Evolutionary conservation across 140 eudicot genomes (phyloP).

Genomic region (Senecio squalidus): DNA sequence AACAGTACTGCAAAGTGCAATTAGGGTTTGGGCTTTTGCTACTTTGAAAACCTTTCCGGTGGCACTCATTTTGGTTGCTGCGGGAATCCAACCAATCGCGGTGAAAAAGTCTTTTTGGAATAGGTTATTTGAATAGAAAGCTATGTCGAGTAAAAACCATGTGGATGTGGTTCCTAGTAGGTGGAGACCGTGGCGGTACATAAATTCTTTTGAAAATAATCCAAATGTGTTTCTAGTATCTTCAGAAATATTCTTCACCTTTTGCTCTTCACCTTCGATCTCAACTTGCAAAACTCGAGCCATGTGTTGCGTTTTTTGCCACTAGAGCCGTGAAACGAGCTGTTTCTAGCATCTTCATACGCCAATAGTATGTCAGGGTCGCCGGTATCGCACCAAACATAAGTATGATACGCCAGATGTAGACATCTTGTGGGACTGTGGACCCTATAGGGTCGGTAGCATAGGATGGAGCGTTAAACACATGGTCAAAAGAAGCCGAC

Average conservation of each 20-base stretch:
- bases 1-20: slow-evolving; percentile 63
- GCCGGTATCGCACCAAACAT: slow-evolving; percentile 83
- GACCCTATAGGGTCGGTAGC: slow-evolving; percentile 27
- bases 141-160: slow-evolving; percentile 75
- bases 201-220: slow-evolving; percentile 39
- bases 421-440: slow-evolving; percentile 46
- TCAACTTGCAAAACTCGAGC: slow-evolving; percentile 56
- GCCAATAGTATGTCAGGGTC: slow-evolving; percentile 61
- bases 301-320: slow-evolving; percentile 73
- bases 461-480: slow-evolving; percentile 34
- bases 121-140: slow-evolving; percentile 65
- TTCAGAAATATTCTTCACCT: slow-evolving; percentile 21
- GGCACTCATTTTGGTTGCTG: slow-evolving; percentile 54
- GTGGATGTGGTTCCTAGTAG: slow-evolving; percentile 57
- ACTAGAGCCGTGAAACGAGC: slow-evolving; percentile 83
- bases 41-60: slow-evolving; percentile 47
- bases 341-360: slow-evolving; percentile 86
- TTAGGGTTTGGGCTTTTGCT: slow-evolving; percentile 61
- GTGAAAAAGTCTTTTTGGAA: slow-evolving; percentile 65
- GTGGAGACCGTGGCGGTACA: slow-evolving; percentile 56
- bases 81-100: slow-evolving; percentile 75
- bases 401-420: slow-evolving; percentile 52
- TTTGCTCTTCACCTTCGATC: slow-evolving; percentile 41
- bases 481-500: slow-evolving; percentile 39
- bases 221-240: slow-evolving; percentile 40